These are phyloP conservation scores for Tilletia indica DNA, from an alignment of 1,284 basidiomycete species.

Conservation along the genomic window DNA sequence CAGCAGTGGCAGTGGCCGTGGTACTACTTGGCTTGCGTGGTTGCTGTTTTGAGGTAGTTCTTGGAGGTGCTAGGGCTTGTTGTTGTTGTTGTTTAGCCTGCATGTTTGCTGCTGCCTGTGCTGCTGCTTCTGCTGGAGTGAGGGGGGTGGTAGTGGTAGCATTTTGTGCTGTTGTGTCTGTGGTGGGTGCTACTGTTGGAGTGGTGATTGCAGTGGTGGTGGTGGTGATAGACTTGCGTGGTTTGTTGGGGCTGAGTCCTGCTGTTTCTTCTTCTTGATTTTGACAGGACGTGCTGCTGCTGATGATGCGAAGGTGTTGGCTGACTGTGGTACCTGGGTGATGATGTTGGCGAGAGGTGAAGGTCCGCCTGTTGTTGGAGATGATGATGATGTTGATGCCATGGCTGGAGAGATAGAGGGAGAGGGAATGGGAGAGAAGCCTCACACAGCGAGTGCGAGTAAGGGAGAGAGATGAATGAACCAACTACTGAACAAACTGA, in stretches of 20 bases:
- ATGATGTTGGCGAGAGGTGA: constrained; percentile 16
- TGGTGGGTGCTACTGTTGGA: not conserved
- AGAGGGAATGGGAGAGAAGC: not conserved
- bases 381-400: not conserved
- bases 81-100: constrained; percentile 1
- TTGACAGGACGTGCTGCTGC: constrained; percentile 15
- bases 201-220: not conserved
- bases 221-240: not conserved
- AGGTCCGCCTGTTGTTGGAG: not conserved
- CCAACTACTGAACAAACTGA: not conserved
- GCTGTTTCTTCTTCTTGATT: constrained; percentile 13
- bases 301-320: not conserved
- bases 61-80: not conserved
- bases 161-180: not conserved
- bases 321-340: constrained; percentile 13
- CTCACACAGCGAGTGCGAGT: not conserved
- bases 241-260: no score
- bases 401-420: not conserved
- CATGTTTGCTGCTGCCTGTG: not conserved
- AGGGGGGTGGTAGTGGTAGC: not conserved
- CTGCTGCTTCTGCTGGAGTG: constrained; percentile 13
- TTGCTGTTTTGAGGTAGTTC: constrained; percentile 14
- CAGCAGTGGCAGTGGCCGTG: not conserved
- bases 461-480: not conserved
- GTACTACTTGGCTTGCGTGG: constrained; percentile 7